These are phyloP conservation scores for Hymenoscyphus linearis DNA, from an alignment of 2,329 filamentous ascomycete genomes.

Conservation along the genomic window DNA sequence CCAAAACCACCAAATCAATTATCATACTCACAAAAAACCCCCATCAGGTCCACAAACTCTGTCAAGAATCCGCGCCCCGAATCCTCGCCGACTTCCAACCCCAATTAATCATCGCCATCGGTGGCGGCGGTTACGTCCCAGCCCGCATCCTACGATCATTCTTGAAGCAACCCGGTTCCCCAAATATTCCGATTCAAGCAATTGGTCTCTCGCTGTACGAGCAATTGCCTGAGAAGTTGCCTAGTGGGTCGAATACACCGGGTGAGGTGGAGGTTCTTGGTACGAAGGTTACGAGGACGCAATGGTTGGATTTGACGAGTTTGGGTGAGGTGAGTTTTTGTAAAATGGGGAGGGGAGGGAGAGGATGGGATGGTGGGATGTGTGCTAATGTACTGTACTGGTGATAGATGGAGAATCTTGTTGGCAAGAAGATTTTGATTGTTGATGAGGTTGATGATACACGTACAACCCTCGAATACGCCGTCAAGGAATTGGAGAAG, in stretches of 20 bases:
- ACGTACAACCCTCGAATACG: conserved; percentile 88
- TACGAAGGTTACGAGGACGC: conserved; percentile 92
- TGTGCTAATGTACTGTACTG: background rate
- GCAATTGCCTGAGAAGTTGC: conserved; percentile 56
- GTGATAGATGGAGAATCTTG: conserved; percentile 73
- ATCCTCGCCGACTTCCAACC: conserved; percentile 86
- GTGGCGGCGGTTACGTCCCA: conserved; percentile 93
- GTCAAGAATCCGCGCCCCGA: conserved; percentile 73
- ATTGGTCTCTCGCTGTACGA: conserved; percentile 98
- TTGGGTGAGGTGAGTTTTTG: conserved; percentile 49
- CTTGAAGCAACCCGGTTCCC: conserved; percentile 77
- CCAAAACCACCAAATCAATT: conserved; percentile 5
- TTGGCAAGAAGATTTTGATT: conserved; percentile 87
- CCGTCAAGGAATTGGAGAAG: conserved; percentile 88
- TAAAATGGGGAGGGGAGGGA: background rate
- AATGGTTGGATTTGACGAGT: conserved; percentile 90
- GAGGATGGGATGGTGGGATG: background rate
- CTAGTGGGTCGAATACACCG: conserved; percentile 43
- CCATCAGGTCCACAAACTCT: conserved; percentile 90
- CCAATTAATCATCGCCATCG: conserved; percentile 97
- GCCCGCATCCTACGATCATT: conserved; percentile 96
- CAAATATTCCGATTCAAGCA: conserved; percentile 98
- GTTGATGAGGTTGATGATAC: conserved; percentile 97
- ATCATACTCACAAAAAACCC: conserved; percentile 19
- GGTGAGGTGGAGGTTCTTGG: conserved; percentile 62